Conservation (phyloP, 208 protist genomes). For the Crithidia brevicula region DNA sequence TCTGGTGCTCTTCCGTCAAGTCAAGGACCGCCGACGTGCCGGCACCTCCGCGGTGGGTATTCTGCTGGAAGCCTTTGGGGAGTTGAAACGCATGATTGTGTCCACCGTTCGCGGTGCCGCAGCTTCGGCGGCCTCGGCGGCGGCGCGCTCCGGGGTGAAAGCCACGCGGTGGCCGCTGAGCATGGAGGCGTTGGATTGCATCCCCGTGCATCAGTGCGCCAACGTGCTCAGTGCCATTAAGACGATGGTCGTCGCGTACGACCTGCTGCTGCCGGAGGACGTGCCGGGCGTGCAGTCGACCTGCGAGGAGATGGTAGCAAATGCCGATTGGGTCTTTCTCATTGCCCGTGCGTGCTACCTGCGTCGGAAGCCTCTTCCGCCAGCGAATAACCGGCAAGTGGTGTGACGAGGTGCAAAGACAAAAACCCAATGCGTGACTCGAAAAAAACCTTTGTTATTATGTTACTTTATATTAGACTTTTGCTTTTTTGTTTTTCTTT, state of each 20-base stretch:
- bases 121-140: conserved; percentile 23
- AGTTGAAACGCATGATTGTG: conserved; percentile 80
- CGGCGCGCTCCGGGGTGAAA: conserved; percentile 18
- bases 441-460: no score
- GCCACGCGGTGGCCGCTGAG: conserved; percentile 74
- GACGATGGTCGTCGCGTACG: conserved; percentile 80
- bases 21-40: conserved; percentile 68
- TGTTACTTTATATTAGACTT: no score
- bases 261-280: conserved; percentile 69
- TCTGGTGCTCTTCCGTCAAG: conserved; percentile 74
- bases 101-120: conserved; percentile 33
- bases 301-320: conserved; percentile 77
- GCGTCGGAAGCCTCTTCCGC: conserved; percentile 67
- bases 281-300: conserved; percentile 45
- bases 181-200: conserved; percentile 63
- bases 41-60: conserved; percentile 63
- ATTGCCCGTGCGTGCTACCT: conserved; percentile 76
- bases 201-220: conserved; percentile 80
- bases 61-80: conserved; percentile 82
- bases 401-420: not conserved
- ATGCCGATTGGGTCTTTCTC: conserved; percentile 86
- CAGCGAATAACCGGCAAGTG: conserved; percentile 63
- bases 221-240: conserved; percentile 81
- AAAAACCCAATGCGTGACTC: no score
- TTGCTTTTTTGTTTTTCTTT: no score